Base-by-base conservation (phyloP, 2,329 filamentous ascomycete genomes). In the Parascedosporium putredinis region DNA sequence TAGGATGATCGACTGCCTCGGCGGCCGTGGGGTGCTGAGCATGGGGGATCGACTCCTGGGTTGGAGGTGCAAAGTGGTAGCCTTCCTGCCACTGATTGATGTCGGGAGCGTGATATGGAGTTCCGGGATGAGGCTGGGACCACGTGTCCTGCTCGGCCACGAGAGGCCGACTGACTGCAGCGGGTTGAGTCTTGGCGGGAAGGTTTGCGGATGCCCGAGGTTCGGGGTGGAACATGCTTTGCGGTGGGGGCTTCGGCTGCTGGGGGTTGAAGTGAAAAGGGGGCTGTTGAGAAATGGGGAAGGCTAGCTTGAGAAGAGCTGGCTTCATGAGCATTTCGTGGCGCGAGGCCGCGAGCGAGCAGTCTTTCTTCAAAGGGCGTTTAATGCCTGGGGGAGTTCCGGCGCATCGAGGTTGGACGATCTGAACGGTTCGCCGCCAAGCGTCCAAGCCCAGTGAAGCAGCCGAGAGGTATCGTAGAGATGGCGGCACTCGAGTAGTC, bases 401-500 rank as follows among this genome's bases (percentile, higher is more conserved):
- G 43, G 49, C 6, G 20, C 50, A 25, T 31, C 47, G 29, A 50
- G 66, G 49, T 54, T 60, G 18, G 59, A 58, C 12, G 58, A 62
- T 12, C 62, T 66, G 50, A 67, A 69, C 1, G 67, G 67, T 8
- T 65, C 62, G 27, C 65, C 69, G 38, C 69, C 69, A 2, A 72
- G 63, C 9, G 69, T 68, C 50, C 67, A 71, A 22, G 69, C 67
- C 40, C 69, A 59, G 33, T 69, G 67, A 20, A 72, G 66, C n/a
- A 72, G 59, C 12, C 61, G 64, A 6, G 65, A 64, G 29, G 69
- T 63, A 43, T 70, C 66, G 49, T 65, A 65, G 2, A 72, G 60
- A 33, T 72, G 69, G 16, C 69, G 65, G 40, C 66, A 64, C 55
- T 72, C 69, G 38, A 72, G 67, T 58, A 71, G 67, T 10, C 68